Conservation (phyloP, 2,329 filamentous ascomycete species). For the Aspergillus uvarum region DNA sequence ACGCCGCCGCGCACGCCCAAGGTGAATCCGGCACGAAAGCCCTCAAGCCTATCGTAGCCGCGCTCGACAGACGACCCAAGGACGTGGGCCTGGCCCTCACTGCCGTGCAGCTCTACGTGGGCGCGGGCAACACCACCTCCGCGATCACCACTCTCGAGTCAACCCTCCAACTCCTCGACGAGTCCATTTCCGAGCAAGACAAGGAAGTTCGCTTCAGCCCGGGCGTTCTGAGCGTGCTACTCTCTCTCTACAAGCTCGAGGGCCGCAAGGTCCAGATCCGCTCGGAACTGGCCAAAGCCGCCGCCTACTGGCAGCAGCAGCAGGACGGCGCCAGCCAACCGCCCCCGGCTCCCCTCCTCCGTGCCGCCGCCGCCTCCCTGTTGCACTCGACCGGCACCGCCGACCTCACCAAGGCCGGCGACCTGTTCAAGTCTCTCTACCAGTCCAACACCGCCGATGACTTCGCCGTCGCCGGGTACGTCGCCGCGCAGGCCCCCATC, state of each 20-base stretch:
- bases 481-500: conserved; percentile 71
- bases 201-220: conserved; percentile 77
- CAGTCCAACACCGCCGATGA: conserved; percentile 63
- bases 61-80: conserved; percentile 71
- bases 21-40: conserved; percentile 63
- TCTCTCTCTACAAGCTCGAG: conserved; percentile 75
- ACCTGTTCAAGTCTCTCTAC: conserved; percentile 75
- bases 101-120: conserved; percentile 76
- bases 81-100: conserved; percentile 80
- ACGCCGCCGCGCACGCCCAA: conserved; percentile 70
- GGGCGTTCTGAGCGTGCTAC: conserved; percentile 75
- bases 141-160: conserved; percentile 74
- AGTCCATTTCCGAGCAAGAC: conserved; percentile 55
- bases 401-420: conserved; percentile 68
- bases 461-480: conserved; percentile 74
- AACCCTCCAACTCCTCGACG: conserved; percentile 71
- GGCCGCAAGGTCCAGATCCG: conserved; percentile 72
- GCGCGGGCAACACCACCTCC: conserved; percentile 67
- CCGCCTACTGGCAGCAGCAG: conserved; percentile 73
- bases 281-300: conserved; percentile 73
- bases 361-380: conserved; percentile 78
- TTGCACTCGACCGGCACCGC: conserved; percentile 70
- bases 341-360: conserved; percentile 65
- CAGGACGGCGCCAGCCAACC: conserved; percentile 40
- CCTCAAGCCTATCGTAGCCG: conserved; percentile 66